Evolutionary conservation across 148 eudicot genomes (phyloP).

Genomic region (Diospyros kaki): DNA sequence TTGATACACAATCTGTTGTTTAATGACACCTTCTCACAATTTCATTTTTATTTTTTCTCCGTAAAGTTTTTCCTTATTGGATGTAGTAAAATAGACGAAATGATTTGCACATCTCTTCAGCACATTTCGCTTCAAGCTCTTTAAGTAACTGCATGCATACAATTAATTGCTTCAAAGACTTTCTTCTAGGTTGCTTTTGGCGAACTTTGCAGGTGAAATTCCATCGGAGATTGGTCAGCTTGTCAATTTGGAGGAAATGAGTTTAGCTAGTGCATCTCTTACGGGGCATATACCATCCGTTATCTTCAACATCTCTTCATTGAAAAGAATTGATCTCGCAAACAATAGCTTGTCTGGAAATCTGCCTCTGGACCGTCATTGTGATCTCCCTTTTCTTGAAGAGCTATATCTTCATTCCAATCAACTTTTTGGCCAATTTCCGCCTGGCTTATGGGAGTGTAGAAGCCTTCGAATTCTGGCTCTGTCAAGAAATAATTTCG

Average conservation of each 20-base stretch:
- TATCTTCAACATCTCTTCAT: constrained; percentile 24
- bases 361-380: constrained; percentile 2
- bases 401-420: constrained; percentile 10
- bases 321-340: neutral
- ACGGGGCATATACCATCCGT: constrained; percentile 12
- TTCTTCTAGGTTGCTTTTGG: too few species aligned
- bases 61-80: too few species aligned
- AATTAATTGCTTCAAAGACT: too few species aligned
- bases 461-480: constrained; percentile 4
- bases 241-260: constrained; percentile 2
- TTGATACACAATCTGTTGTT: too few species aligned
- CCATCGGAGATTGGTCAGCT: constrained; percentile 17
- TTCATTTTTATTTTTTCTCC: too few species aligned
- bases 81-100: too few species aligned
- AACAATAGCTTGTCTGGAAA: constrained; percentile 23
- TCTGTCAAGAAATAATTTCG: constrained; percentile 7
- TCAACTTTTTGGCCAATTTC: constrained; percentile 13
- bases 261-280: neutral
- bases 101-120: too few species aligned
- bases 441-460: constrained; percentile 10
- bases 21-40: too few species aligned
- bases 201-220: constrained; percentile 17
- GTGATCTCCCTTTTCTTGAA: constrained; percentile 15
- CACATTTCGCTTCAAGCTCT: too few species aligned
- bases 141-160: too few species aligned